These are phyloP conservation scores for Pseudozyma tsukubaensis DNA, from an alignment of 1,284 basidiomycete species.

Conservation along the genomic window DNA sequence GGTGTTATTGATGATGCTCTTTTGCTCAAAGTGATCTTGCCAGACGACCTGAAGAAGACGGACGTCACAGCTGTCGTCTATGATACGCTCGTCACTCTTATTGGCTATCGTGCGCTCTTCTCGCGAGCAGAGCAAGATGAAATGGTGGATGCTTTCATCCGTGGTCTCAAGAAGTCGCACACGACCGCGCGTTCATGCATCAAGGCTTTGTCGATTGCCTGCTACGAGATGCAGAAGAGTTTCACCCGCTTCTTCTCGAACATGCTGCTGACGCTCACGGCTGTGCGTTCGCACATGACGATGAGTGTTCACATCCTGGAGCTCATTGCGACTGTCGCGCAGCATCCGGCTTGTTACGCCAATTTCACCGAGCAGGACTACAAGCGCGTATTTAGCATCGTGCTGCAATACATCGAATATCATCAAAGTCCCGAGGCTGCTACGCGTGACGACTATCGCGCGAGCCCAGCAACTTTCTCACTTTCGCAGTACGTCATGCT, in stretches of 20 bases:
- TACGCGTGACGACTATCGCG: constrained; percentile 60
- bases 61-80: constrained; percentile 91
- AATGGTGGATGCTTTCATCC: constrained; percentile 85
- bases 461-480: constrained; percentile 75
- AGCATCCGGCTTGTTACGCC: constrained; percentile 80
- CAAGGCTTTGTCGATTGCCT: constrained; percentile 86
- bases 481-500: constrained; percentile 94
- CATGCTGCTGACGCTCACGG: constrained; percentile 88
- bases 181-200: constrained; percentile 91
- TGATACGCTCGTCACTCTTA: constrained; percentile 86
- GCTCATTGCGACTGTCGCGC: constrained; percentile 88
- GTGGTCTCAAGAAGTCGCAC: constrained; percentile 79
- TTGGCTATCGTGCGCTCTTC: constrained; percentile 87
- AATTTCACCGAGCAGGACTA: constrained; percentile 95
- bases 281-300: constrained; percentile 92
- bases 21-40: constrained; percentile 75
- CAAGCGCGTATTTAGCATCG: constrained; percentile 93
- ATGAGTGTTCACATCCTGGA: constrained; percentile 96
- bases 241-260: constrained; percentile 80
- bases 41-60: constrained; percentile 71
- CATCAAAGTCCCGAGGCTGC: constrained; percentile 63
- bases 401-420: constrained; percentile 91
- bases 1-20: constrained; percentile 76
- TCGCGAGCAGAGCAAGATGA: constrained; percentile 75
- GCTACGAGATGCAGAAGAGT: constrained; percentile 87